These are phyloP conservation scores for Mortierella sp. DNA, from an alignment of 371 early-diverging fungal species.

Conservation along the genomic window DNA sequence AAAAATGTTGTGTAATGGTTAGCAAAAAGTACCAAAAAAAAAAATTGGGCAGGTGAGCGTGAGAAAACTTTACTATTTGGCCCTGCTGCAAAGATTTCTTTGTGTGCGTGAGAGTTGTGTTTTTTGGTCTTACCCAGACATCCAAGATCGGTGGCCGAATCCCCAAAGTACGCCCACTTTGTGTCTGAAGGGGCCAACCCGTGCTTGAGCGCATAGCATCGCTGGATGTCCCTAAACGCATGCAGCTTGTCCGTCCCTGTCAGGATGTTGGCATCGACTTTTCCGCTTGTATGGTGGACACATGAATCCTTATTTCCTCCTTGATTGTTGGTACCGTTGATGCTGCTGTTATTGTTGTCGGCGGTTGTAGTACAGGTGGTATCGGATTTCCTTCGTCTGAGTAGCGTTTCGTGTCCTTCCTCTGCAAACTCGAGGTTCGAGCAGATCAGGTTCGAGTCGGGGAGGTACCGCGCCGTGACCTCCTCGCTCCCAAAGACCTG, in stretches of 20 bases:
- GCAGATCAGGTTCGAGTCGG: conserved; percentile 37
- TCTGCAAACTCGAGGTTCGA: conserved; percentile 44
- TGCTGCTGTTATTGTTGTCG: background rate
- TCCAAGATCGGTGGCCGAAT: conserved; percentile 50
- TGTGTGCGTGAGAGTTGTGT: too few relatives aligned
- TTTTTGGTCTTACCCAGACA: conserved; percentile 56
- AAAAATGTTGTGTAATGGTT: background rate
- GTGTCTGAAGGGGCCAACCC: conserved; percentile 23
- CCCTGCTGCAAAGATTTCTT: too few relatives aligned
- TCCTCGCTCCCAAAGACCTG: conserved; percentile 53
- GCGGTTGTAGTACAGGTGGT: background rate
- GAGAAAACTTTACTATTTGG: background rate
- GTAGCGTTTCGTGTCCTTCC: conserved; percentile 31
- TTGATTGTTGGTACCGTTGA: background rate
- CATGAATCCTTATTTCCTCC: background rate
- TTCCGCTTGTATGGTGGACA: conserved; percentile 30
- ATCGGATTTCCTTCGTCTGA: conserved; percentile 17
- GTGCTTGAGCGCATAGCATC: conserved; percentile 33
- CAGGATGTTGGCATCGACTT: conserved; percentile 33
- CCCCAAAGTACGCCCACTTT: conserved; percentile 53
- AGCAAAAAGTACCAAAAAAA: background rate
- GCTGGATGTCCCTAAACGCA: conserved; percentile 41
- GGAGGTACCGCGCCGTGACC: conserved; percentile 33
- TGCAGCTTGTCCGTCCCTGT: conserved; percentile 53
- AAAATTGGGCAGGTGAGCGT: background rate